phyloP scores from a whole-genome alignment of 345 rosid species.

The Aethionema arabicum region DNA sequence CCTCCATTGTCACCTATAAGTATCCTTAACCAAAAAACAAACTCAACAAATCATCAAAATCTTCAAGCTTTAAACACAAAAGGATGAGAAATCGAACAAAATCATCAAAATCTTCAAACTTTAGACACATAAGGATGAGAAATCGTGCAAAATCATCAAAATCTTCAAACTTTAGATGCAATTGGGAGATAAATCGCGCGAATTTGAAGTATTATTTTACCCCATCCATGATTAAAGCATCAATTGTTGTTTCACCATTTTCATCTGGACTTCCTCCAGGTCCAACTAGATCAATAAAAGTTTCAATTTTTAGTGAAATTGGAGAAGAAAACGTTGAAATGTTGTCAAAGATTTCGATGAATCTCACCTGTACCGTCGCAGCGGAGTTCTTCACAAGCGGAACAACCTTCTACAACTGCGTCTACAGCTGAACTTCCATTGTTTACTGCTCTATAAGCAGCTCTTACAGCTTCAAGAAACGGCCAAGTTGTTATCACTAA shows the following conservation, averaged over 20 bases:
- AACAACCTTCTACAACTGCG: constrained; percentile 93
- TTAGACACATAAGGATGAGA: constrained; percentile 1
- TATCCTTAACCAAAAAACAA: constrained; percentile 33
- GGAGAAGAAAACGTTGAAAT: background rate
- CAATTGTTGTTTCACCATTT: constrained; percentile 91
- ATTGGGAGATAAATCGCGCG: background rate
- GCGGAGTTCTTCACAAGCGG: constrained; percentile 79
- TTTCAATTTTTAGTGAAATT: background rate
- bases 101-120: constrained; percentile 8
- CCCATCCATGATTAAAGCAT: constrained; percentile 93
- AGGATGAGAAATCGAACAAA: background rate
- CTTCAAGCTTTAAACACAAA: constrained; percentile 10
- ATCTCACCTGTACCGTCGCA: constrained; percentile 86
- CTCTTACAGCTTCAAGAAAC: constrained; percentile 78
- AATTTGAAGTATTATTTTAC: constrained; percentile 40
- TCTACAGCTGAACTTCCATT: constrained; percentile 68
- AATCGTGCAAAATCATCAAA: background rate
- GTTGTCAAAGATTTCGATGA: background rate
- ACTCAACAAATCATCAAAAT: constrained; percentile 24
- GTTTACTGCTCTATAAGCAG: constrained; percentile 76
- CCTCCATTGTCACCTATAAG: constrained; percentile 92
- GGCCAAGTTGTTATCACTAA: constrained; percentile 94
- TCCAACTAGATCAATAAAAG: constrained; percentile 54
- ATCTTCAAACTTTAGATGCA: constrained; percentile 7
- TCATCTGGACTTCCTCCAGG: constrained; percentile 99